Evolutionary conservation across 352 stramenopile species (phyloP).

Genomic region (Blastocystis sp.): DNA sequence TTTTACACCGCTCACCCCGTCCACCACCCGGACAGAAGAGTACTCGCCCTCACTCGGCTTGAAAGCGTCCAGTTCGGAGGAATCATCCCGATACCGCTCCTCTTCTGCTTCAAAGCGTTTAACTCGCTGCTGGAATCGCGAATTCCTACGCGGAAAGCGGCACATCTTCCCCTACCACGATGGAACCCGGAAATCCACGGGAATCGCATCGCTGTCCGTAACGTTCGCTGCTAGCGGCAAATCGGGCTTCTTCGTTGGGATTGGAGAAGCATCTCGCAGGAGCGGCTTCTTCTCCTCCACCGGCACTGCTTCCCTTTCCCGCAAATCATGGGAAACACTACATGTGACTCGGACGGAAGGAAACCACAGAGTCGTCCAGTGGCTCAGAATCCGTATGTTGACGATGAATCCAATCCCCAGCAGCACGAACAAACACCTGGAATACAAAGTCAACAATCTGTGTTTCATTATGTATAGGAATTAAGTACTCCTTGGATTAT

Average conservation of each 20-base stretch:
- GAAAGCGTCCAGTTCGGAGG: background rate
- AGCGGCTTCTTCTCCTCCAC: background rate
- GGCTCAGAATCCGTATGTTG: background rate
- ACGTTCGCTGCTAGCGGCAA: background rate
- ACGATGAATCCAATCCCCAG: background rate
- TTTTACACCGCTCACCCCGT: background rate
- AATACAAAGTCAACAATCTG: background rate
- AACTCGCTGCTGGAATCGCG: background rate
- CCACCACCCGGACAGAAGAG: conserved; percentile 23
- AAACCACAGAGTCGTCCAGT: background rate
- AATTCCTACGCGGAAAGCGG: conserved; percentile 25
- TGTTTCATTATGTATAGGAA: background rate
- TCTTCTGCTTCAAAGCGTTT: background rate
- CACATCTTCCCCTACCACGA: conserved; percentile 13
- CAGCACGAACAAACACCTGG: background rate
- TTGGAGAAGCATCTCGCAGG: background rate
- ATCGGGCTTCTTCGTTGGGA: background rate
- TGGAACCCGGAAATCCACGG: background rate
- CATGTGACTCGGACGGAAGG: background rate
- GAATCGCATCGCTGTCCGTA: background rate
- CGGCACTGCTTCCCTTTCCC: background rate
- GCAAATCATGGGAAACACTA: background rate
- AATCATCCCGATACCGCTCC: background rate
- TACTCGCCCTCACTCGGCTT: background rate
- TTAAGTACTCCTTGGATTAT: background rate